Evolutionary conservation across 371 early-diverging fungal species (phyloP).

Genomic region (Umbelopsis sp.): DNA sequence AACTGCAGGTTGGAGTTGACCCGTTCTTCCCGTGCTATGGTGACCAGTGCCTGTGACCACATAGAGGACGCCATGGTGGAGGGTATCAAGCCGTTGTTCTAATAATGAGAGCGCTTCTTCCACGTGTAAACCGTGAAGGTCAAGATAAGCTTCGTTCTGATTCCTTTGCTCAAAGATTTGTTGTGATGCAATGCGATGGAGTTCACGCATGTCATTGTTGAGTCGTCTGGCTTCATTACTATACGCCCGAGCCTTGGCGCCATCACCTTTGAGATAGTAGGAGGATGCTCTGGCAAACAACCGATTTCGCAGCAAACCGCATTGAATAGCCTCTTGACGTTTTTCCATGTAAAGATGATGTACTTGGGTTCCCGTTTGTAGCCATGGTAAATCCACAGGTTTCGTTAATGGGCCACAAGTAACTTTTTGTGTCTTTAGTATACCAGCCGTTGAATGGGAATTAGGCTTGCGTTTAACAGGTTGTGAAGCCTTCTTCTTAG

Average conservation of each 20-base stretch:
- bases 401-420: constrained; percentile 31
- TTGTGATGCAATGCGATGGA: constrained; percentile 60
- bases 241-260: constrained; percentile 54
- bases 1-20: constrained; percentile 38
- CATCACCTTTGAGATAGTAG: constrained; percentile 60
- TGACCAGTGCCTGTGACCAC: constrained; percentile 58
- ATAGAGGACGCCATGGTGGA: constrained; percentile 51
- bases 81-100: constrained; percentile 50
- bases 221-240: constrained; percentile 62
- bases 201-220: constrained; percentile 61
- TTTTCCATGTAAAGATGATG: constrained; percentile 23
- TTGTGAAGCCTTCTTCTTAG: constrained; percentile 35
- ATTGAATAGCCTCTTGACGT: constrained; percentile 59
- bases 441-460: constrained; percentile 2
- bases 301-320: constrained; percentile 58
- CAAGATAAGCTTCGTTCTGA: constrained; percentile 57
- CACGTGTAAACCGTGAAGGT: constrained; percentile 66
- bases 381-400: constrained; percentile 59
- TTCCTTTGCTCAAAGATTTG: constrained; percentile 59
- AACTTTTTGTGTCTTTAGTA: constrained; percentile 1
- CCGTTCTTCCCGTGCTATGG: constrained; percentile 27
- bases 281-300: constrained; percentile 61
- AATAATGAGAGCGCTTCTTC: constrained; percentile 59
- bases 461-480: not conserved
- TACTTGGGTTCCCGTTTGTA: constrained; percentile 45